Percentiles rank a stretch among this genome's conserved stretches.
Evolutionary conservation across 176 grass and related monocot species (phyloP).

Genomic region (Bolboschoenus planiculmis): DNA sequence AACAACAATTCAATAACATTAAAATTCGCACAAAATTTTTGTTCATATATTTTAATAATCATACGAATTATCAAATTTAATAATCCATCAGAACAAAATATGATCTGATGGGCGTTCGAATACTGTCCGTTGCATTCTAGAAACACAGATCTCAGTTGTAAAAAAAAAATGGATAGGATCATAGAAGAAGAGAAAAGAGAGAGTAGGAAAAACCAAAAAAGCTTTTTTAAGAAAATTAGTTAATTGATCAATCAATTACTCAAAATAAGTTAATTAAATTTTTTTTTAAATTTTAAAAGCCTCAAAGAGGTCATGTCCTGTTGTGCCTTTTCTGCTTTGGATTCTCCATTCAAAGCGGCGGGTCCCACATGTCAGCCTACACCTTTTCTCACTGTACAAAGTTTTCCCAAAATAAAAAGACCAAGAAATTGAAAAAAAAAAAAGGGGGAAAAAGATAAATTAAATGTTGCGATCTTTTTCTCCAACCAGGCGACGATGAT

Average conservation of each 20-base stretch:
- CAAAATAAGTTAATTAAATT: neutral
- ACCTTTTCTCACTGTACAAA: neutral
- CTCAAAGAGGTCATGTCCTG: neutral
- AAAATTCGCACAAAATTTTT: too few relatives aligned
- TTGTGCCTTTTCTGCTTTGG: neutral
- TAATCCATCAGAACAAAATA: too few relatives aligned
- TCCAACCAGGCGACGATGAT: neutral
- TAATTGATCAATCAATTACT: neutral
- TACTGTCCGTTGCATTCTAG: too few relatives aligned
- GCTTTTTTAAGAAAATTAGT: neutral
- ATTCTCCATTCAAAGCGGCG: neutral
- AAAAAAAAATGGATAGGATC: neutral
- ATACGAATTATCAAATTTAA: too few relatives aligned
- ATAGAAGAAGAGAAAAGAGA: neutral
- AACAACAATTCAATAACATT: too few relatives aligned
- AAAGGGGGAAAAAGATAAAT: neutral
- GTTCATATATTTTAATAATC: too few relatives aligned
- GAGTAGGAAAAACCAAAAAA: neutral
- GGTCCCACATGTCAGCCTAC: slow-evolving; percentile 1
- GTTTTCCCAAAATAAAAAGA: neutral
- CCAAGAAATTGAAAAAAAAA: neutral
- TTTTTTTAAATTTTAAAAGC: too few relatives aligned
- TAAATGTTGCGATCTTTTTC: slow-evolving; percentile 2
- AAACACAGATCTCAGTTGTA: neutral
- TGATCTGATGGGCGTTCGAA: too few relatives aligned